Evolutionary conservation across 2,329 filamentous ascomycete genomes (phyloP), one percentile per base, ranked within the genome.

Genomic region (Sporothrix protearum): DNA sequence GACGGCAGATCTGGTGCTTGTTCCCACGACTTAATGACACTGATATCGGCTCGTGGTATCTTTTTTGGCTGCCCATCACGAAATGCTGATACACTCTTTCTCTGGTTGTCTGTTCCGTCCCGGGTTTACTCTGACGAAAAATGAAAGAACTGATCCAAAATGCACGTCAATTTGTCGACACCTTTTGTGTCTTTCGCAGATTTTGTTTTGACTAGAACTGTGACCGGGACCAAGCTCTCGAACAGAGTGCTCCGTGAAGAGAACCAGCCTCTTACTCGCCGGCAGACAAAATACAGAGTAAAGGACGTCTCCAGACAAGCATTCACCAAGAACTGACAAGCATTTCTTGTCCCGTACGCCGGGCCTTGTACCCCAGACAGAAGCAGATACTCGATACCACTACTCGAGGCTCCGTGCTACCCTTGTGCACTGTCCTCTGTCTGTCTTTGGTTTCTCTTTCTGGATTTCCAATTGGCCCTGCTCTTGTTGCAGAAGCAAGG

Each of bases 381-480:
- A 63, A 63, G 57, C 57, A 63, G 33, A 63, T 63, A 63, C 57
- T 63, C 57, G 57, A 63, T 63, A 42, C 33, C 2, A 63, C 57
- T 10, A 42, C 57, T 63, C 57, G 57, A 63, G 57, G 57, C 57
- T 42, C 39, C 33, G 36, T 63, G 33, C 57, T 63, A 63, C 33
- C 19, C 33, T 42, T 33, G 57, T 63, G 42, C 36, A n/a, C 33
- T 63, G 57, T 4, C 19, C 7, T 39, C 3, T 47, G 14, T 2
- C 12, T 47, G 42, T 28, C 28, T 8, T 14, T 22, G 6, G 49
- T 25, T 42, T 63, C 9, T 39, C 19, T 63, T 61, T 63, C 57
- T 42, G 57, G 14, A 63, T n/a, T n/a, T n/a, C n/a, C n/a, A n/a
- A n/a, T 33, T 28, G 53, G 53, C 3, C 28, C 14, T 39, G n/a